A percentile compares a stretch with the other conserved stretches of the same genome.
Conservation (phyloP, 2,329 filamentous ascomycete genomes). For the Aspergillus pseudonomiae region DNA sequence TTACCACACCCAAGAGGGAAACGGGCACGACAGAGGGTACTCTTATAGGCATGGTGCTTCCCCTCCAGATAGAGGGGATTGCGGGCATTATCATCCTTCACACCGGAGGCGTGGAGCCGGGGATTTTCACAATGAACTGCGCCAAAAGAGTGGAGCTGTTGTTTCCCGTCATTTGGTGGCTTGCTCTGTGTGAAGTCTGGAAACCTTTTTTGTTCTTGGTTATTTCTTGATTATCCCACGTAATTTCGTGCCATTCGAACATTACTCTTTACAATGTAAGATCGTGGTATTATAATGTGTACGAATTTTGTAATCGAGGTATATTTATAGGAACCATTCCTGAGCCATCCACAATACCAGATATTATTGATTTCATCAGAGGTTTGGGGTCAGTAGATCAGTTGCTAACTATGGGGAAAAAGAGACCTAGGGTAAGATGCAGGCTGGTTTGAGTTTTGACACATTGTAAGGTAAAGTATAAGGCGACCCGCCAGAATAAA, state of each 20-base stretch:
- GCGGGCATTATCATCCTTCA: conserved; percentile 7
- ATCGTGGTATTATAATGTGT: not conserved
- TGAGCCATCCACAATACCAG: not conserved
- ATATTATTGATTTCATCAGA: not conserved
- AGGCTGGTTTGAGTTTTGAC: not conserved
- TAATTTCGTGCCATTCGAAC: not conserved
- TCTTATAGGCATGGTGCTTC: conserved; percentile 1
- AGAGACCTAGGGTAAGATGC: not conserved
- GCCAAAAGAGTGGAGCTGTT: not conserved
- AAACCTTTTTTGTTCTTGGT: not conserved
- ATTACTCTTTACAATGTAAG: not conserved
- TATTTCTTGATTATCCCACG: not conserved
- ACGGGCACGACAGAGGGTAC: not conserved
- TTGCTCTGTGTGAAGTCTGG: not conserved
- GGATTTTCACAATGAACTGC: conserved; percentile 3
- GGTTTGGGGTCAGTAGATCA: not conserved
- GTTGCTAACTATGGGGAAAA: not conserved
- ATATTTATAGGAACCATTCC: not conserved
- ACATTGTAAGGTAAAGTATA: not conserved
- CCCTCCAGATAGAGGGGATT: not conserved
- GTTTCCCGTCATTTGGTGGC: conserved; percentile 5
- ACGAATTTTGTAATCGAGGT: not conserved
- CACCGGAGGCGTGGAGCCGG: conserved; percentile 9
- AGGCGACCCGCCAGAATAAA: not conserved
- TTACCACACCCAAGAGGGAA: not conserved